A percentile compares a stretch with the other conserved stretches of the same genome.
Evolutionary conservation across 495 filamentous ascomycete genomes (phyloP).

Genomic region (Penicillium turbatum): DNA sequence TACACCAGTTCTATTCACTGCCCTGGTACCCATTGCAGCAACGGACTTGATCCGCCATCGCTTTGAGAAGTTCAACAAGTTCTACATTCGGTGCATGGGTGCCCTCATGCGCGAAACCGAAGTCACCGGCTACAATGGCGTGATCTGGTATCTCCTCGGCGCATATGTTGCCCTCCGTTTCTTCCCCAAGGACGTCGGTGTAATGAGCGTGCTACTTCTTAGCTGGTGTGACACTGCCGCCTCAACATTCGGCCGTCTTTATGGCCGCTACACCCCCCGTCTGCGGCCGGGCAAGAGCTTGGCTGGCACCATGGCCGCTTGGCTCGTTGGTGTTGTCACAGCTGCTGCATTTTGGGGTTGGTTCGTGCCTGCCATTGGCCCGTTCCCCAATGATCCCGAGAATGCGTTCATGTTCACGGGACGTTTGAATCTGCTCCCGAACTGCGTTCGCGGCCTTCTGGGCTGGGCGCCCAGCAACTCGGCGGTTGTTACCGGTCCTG

Average conservation of each 20-base stretch:
- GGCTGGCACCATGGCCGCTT: slow-evolving; percentile 81
- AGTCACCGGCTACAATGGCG: slow-evolving; percentile 87
- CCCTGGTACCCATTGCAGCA: slow-evolving; percentile 82
- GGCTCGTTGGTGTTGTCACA: slow-evolving; percentile 71
- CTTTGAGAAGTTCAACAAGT: slow-evolving; percentile 70
- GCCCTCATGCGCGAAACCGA: slow-evolving; percentile 96
- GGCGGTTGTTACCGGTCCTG: slow-evolving; percentile 52
- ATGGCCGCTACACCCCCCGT: slow-evolving; percentile 76
- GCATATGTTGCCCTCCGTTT: slow-evolving; percentile 79
- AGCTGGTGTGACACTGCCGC: slow-evolving; percentile 98
- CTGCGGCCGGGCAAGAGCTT: slow-evolving; percentile 86
- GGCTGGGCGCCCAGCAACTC: slow-evolving; percentile 41
- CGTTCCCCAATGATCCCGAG: slow-evolving; percentile 61
- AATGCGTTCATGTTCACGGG: slow-evolving; percentile 80
- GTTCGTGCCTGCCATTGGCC: slow-evolving; percentile 64
- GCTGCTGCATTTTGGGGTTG: slow-evolving; percentile 85
- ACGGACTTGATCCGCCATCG: slow-evolving; percentile 79
- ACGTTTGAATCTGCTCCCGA: slow-evolving; percentile 56
- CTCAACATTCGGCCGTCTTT: slow-evolving; percentile 84
- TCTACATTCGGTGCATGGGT: slow-evolving; percentile 81
- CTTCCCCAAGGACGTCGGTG: slow-evolving; percentile 91
- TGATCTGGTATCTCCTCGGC: slow-evolving; percentile 92
- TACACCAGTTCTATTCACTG: slow-evolving; percentile 75
- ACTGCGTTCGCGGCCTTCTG: slow-evolving; percentile 45
- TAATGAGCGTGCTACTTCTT: slow-evolving; percentile 81